Base-by-base conservation (phyloP, 2,329 filamentous ascomycete genomes). In the Penicillium sp. region DNA sequence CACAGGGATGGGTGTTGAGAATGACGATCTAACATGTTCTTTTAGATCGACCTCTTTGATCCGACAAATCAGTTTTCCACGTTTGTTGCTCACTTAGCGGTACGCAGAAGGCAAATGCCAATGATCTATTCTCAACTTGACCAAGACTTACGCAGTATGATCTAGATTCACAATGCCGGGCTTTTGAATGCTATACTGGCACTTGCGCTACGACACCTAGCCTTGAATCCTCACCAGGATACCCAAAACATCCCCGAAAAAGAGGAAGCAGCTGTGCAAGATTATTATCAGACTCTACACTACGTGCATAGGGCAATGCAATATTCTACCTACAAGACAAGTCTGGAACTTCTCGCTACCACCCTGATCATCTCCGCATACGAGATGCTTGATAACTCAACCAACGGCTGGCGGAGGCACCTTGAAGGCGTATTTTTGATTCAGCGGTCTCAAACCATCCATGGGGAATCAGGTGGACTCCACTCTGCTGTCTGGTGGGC, bases 361-460 rank as follows among this genome's bases (percentile, higher is more conserved):
- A 61, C 66, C 22, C 55, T 65, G 10, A 62, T 62, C 3, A 58
- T 62, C 31, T 69, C 68, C 0, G 62, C 69, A 0, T 71, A 70
- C 44, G 69, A 71, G 49, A 70, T 71, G 64, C 66, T 71, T 3
- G 65, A 70, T 31, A 66, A 65, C 11, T 71, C 68, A 7, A 63
- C 63, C 14, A 64, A 61, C 26, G 68, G 70, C 37, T 71, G 69
- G 64, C 61, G 70, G 45, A 48, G 64, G 22, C 69, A 71, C 37
- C 59, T 71, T 5, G 61, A 71, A 53, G 69, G 69, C 1, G 65
- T 71, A 6, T 68, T 67, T 24, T 57, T 64, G 10, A 70, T 71
- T 13, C 67, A 70, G 44, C 61, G 67, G 45, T 69, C 67, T 3
- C 69, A 71, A 48, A 58, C 54, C 2, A 68, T 71, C 35, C 62